phyloP scores from a whole-genome alignment of 176 grass and related monocot species.

The Oropetium thomaeum region DNA sequence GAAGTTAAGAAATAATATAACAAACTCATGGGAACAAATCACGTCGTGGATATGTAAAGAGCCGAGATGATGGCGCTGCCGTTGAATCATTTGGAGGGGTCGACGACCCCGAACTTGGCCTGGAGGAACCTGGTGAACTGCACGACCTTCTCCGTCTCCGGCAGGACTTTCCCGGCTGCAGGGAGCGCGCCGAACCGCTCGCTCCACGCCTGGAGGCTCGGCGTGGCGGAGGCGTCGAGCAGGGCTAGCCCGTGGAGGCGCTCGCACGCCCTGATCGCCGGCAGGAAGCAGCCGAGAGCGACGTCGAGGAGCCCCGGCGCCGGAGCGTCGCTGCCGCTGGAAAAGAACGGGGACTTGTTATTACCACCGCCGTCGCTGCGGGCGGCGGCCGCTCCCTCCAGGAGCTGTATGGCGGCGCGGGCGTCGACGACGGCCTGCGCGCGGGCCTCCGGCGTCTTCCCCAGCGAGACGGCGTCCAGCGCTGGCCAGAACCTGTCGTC shows the following conservation, averaged over 20 bases:
- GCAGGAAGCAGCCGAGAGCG: conserved; percentile 42
- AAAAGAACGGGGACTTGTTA: not conserved
- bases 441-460: not conserved
- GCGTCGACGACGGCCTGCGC: not conserved
- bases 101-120: conserved; percentile 23
- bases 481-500: conserved; percentile 55
- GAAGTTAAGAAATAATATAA: no score
- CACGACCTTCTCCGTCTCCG: conserved; percentile 37
- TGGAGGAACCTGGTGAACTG: conserved; percentile 43
- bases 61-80: not conserved
- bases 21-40: no score
- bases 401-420: conserved; percentile 3
- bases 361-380: not conserved
- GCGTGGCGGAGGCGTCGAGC: conserved; percentile 9
- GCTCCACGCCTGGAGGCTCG: conserved; percentile 30
- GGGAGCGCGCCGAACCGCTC: not conserved
- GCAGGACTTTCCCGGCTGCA: conserved; percentile 3
- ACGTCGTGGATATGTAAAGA: no score
- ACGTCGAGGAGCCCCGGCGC: conserved; percentile 38
- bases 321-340: conserved; percentile 13
- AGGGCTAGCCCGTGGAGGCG: conserved; percentile 17
- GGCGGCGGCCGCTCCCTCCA: conserved; percentile 15
- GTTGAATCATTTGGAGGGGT: not conserved
- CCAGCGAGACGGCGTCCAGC: conserved; percentile 33
- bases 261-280: conserved; percentile 49